These are phyloP conservation scores for Phialemonium atrogriseum DNA, from an alignment of 2,329 filamentous ascomycete species.

Conservation along the genomic window DNA sequence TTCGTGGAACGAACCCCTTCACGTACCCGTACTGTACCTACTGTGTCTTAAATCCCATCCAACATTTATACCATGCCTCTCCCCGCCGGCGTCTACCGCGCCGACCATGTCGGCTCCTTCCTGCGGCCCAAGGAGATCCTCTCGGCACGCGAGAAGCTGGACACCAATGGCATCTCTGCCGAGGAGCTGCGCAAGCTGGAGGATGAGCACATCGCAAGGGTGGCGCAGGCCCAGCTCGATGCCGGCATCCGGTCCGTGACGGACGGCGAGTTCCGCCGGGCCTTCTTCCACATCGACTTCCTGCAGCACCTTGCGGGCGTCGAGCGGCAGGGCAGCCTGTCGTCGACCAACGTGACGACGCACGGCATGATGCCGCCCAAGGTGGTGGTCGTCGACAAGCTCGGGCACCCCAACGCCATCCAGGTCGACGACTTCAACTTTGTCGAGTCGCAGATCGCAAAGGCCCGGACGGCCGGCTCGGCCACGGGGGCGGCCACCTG, in stretches of 20 bases:
- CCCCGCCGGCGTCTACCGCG: conserved; percentile 34
- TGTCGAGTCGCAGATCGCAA: conserved; percentile 38
- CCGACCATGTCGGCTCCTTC: conserved; percentile 49
- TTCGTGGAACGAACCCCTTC: too few relatives aligned
- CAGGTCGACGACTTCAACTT: conserved; percentile 49
- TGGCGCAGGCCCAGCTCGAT: conserved; percentile 38
- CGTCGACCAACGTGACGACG: conserved; percentile 32
- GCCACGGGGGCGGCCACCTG: conserved; percentile 23
- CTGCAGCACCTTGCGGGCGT: conserved; percentile 45
- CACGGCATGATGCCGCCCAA: conserved; percentile 45
- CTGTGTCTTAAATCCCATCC: too few relatives aligned
- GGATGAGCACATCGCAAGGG: conserved; percentile 37
- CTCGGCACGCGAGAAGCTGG: conserved; percentile 37
- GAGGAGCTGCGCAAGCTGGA: conserved; percentile 40
- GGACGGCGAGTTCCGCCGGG: conserved; percentile 48
- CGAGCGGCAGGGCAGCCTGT: conserved; percentile 37
- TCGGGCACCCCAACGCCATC: conserved; percentile 42
- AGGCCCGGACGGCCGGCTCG: conserved; percentile 19
- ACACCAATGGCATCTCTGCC: conserved; percentile 29
- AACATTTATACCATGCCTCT: conserved; percentile 32
- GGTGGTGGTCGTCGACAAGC: conserved; percentile 44
- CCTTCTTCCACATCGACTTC: conserved; percentile 52
- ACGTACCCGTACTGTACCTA: too few relatives aligned
- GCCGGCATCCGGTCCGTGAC: conserved; percentile 42
- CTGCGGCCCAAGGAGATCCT: conserved; percentile 42